Percentiles rank a stretch among this genome's conserved stretches.
phyloP scores from a whole-genome alignment of 2,329 filamentous ascomycete species.

The Epichloe aotearoae region DNA sequence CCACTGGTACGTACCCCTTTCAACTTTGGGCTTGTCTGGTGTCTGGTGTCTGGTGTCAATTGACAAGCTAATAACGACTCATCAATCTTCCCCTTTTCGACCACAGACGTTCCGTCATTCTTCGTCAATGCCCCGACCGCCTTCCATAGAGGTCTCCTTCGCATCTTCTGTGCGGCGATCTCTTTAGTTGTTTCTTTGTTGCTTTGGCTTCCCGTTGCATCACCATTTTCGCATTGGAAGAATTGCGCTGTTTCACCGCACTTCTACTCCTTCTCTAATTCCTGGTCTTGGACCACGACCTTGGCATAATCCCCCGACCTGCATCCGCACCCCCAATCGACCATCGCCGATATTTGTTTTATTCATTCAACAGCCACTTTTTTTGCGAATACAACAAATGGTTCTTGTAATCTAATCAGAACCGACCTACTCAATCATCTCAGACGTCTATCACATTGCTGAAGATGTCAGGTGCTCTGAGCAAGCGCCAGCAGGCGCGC shows the following conservation, averaged over 20 bases:
- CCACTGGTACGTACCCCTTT: too few relatives aligned
- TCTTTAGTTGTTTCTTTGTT: not conserved
- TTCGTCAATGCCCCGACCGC: not conserved
- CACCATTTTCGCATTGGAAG: not conserved
- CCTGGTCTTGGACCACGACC: not conserved
- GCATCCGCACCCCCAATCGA: not conserved
- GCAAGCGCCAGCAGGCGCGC: conserved; percentile 94
- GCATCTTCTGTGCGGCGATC: not conserved
- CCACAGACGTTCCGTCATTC: not conserved
- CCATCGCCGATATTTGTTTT: not conserved
- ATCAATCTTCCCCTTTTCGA: conserved; percentile 4
- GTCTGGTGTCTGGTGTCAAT: not conserved
- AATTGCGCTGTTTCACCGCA: not conserved
- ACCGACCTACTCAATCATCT: not conserved
- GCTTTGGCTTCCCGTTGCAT: not conserved
- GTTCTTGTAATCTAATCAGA: not conserved
- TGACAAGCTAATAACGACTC: not conserved
- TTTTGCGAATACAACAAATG: not conserved
- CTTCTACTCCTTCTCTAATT: not conserved
- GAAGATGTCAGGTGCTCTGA: conserved; percentile 60
- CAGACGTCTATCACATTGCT: not conserved
- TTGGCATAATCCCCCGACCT: not conserved
- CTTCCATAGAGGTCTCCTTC: not conserved
- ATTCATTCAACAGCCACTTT: not conserved
- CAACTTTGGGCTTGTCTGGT: not conserved